These are phyloP conservation scores for Ceratocystiopsis brevicomis DNA, from an alignment of 2,329 filamentous ascomycete species.

Conservation along the genomic window DNA sequence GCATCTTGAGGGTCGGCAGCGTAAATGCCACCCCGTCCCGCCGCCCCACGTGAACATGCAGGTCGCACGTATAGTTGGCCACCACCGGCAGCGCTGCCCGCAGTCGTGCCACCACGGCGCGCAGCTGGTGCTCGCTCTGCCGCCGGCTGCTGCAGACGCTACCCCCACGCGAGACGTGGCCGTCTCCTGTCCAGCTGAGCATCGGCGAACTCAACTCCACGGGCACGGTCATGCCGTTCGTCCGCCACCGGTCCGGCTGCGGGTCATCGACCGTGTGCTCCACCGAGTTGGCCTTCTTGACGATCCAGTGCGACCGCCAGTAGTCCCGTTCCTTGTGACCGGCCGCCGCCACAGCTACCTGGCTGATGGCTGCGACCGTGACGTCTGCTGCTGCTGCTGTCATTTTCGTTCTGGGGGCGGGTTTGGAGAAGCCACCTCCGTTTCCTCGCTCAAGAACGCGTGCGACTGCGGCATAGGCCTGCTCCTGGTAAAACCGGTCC, in stretches of 20 bases:
- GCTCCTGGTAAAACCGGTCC: not conserved
- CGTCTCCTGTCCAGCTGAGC: conserved; percentile 5
- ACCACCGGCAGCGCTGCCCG: conserved; percentile 9
- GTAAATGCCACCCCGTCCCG: conserved; percentile 15
- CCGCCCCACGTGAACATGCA: conserved; percentile 21
- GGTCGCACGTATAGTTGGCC: conserved; percentile 20
- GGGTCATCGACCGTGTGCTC: conserved; percentile 13
- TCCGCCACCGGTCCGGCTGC: conserved; percentile 1
- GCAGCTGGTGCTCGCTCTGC: too few species aligned
- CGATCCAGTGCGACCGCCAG: conserved; percentile 20
- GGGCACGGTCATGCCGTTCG: conserved; percentile 16
- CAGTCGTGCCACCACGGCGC: conserved; percentile 11
- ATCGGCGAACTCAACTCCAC: conserved; percentile 21
- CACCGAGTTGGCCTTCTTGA: conserved; percentile 23
- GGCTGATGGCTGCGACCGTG: conserved; percentile 12
- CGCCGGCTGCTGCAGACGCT: too few species aligned
- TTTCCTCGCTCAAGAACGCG: conserved; percentile 9
- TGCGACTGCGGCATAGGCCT: conserved; percentile 12
- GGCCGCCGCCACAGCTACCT: conserved; percentile 10
- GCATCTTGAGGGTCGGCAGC: conserved; percentile 17
- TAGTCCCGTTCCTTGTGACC: conserved; percentile 14
- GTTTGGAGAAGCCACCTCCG: not conserved
- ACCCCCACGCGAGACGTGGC: too few species aligned
- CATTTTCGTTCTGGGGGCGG: not conserved
- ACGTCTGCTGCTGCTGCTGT: not conserved